phyloP scores from a whole-genome alignment of 2,329 filamentous ascomycete genomes.

The Trichoderma simmonsii region DNA sequence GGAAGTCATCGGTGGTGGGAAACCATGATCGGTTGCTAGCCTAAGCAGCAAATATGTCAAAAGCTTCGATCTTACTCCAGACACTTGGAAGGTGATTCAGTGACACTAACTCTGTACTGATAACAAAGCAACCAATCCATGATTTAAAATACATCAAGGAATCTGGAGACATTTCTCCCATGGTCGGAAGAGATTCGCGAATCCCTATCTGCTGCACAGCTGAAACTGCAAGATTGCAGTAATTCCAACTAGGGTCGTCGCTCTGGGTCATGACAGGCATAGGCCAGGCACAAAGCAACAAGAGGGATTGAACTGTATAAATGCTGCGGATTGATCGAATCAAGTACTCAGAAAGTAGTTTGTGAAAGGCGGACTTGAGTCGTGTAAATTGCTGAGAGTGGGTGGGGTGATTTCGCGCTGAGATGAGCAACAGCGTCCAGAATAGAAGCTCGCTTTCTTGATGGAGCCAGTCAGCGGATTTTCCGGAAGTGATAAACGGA shows the following conservation, averaged over 20 bases:
- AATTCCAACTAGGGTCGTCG: background rate
- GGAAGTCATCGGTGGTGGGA: background rate
- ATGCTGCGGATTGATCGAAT: background rate
- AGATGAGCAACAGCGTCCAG: background rate
- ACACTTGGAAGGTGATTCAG: background rate
- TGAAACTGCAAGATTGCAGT: background rate
- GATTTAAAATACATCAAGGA: background rate
- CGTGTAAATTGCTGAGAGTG: background rate
- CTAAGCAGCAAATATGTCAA: background rate
- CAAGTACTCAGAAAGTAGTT: background rate
- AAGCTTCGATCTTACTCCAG: background rate
- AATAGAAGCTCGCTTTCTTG: background rate
- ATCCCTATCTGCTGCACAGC: background rate
- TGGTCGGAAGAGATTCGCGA: background rate
- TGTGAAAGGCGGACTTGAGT: background rate
- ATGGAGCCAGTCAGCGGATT: background rate
- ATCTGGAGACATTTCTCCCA: background rate
- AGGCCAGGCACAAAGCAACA: background rate
- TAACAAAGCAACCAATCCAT: background rate
- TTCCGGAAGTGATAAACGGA: background rate
- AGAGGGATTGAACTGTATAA: background rate
- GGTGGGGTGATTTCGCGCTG: background rate
- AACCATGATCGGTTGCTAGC: background rate
- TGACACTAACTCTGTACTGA: background rate
- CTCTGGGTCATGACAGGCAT: background rate